Evolutionary conservation across 1,284 basidiomycete species (phyloP).

Genomic region (Rhizoctonia solani): DNA sequence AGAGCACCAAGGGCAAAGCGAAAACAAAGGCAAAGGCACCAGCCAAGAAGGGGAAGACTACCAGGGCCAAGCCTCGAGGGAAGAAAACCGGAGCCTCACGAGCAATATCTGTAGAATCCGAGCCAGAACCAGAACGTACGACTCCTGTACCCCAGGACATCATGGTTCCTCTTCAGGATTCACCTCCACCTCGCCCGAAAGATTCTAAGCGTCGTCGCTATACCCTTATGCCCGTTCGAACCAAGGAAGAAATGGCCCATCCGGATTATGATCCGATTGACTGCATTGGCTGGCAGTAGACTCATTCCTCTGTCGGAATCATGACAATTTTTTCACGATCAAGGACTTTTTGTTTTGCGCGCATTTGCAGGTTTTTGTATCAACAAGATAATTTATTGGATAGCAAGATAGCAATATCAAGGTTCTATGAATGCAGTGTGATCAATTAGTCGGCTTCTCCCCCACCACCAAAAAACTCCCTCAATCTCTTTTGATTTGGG

Average conservation of each 20-base stretch:
- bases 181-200: slow-evolving; percentile 7
- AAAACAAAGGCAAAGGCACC: slow-evolving; percentile 6
- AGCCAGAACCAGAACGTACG: background rate
- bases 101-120: background rate
- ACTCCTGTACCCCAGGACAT: slow-evolving; percentile 9
- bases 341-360: background rate
- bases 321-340: background rate
- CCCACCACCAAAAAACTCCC: slow-evolving; percentile 73
- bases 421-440: background rate
- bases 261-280: slow-evolving; percentile 26
- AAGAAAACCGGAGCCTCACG: background rate
- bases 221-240: slow-evolving; percentile 28
- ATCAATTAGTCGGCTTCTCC: slow-evolving; percentile 4
- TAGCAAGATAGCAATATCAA: background rate
- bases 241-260: slow-evolving; percentile 18
- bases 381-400: slow-evolving; percentile 21
- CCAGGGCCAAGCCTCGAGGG: background rate
- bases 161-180: slow-evolving; percentile 32
- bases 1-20: slow-evolving; percentile 1
- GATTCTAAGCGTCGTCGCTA: slow-evolving; percentile 10
- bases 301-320: background rate
- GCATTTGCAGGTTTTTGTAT: slow-evolving; percentile 1
- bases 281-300: slow-evolving; percentile 30
- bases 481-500: slow-evolving; percentile 73
- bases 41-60: background rate